Evolutionary conservation across 805 yeast genomes (phyloP).

Genomic region (Candida parachauliodes): DNA sequence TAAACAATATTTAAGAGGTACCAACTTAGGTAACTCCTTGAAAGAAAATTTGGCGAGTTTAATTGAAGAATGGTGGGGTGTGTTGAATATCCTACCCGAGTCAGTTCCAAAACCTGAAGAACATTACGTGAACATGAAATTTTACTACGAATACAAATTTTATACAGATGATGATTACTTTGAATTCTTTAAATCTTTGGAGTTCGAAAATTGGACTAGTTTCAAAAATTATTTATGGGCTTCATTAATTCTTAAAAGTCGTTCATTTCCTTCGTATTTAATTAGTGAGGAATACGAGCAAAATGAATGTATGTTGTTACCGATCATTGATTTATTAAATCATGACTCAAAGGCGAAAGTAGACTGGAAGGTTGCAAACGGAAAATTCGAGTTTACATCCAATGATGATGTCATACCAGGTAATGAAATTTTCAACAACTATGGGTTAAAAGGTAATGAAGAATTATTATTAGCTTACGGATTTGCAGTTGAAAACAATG

Average conservation of each 20-base stretch:
- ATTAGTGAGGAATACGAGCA: constrained; percentile 32
- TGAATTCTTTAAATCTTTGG: constrained; percentile 20
- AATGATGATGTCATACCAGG: constrained; percentile 28
- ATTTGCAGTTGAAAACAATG: constrained; percentile 57
- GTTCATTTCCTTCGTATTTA: constrained; percentile 79
- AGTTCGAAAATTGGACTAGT: constrained; percentile 51
- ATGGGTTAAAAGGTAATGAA: constrained; percentile 86
- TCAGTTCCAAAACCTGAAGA: constrained; percentile 24
- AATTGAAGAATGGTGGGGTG: constrained; percentile 61
- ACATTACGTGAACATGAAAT: constrained; percentile 40
- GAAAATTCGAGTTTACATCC: constrained; percentile 40
- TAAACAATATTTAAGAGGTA: constrained; percentile 52
- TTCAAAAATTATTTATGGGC: constrained; percentile 78
- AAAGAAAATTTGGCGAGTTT: constrained; percentile 42
- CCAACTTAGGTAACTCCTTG: constrained; percentile 62
- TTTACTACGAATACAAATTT: constrained; percentile 41
- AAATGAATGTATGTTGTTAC: constrained; percentile 66
- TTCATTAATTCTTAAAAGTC: constrained; percentile 59
- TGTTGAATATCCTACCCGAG: constrained; percentile 29
- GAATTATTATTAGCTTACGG: constrained; percentile 82
- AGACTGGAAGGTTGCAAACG: constrained; percentile 48
- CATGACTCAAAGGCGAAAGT: constrained; percentile 63
- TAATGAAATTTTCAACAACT: constrained; percentile 68
- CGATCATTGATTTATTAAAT: constrained; percentile 75
- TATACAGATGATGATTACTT: constrained; percentile 33